phyloP scores from a whole-genome alignment of 177 flowering plant genomes.

The Tripterygium wilfordii region DNA sequence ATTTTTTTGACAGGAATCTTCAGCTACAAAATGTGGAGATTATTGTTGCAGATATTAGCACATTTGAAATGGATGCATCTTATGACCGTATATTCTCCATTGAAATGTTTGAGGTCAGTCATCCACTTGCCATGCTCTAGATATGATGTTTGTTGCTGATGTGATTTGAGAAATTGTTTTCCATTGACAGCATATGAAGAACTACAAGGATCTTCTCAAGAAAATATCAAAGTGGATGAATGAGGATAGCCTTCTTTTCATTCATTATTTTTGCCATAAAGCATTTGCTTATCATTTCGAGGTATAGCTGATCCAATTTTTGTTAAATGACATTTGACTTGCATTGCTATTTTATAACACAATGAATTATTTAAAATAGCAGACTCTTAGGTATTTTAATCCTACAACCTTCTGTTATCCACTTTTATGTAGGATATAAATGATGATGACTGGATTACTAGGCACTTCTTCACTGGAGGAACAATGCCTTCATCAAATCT shows the following conservation, averaged over 20 bases:
- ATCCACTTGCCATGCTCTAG: neutral
- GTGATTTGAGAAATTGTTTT: conserved; percentile 1
- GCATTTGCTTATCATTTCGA: conserved; percentile 90
- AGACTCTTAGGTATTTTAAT: neutral
- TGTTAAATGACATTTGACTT: no score
- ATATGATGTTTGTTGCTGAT: neutral
- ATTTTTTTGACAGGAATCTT: conserved; percentile 41
- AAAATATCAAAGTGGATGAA: conserved; percentile 95
- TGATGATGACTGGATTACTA: conserved; percentile 96
- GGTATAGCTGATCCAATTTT: conserved; percentile 30
- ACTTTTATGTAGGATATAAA: conserved; percentile 48
- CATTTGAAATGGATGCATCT: conserved; percentile 77
- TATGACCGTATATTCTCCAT: conserved; percentile 81
- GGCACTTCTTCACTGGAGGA: conserved; percentile 88
- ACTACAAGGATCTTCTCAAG: conserved; percentile 77
- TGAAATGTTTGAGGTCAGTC: conserved; percentile 89
- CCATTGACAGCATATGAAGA: conserved; percentile 82
- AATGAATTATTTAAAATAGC: no score
- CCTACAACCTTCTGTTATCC: neutral
- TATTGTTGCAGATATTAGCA: conserved; percentile 81
- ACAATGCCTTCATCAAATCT: conserved; percentile 93
- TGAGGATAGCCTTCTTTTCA: conserved; percentile 68
- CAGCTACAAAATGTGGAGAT: conserved; percentile 71
- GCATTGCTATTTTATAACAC: neutral
- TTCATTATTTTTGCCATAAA: conserved; percentile 89